Percentiles rank a stretch among this genome's conserved stretches.
Conservation (phyloP, 2,329 filamentous ascomycete species). For the Aspergillus piperis region DNA sequence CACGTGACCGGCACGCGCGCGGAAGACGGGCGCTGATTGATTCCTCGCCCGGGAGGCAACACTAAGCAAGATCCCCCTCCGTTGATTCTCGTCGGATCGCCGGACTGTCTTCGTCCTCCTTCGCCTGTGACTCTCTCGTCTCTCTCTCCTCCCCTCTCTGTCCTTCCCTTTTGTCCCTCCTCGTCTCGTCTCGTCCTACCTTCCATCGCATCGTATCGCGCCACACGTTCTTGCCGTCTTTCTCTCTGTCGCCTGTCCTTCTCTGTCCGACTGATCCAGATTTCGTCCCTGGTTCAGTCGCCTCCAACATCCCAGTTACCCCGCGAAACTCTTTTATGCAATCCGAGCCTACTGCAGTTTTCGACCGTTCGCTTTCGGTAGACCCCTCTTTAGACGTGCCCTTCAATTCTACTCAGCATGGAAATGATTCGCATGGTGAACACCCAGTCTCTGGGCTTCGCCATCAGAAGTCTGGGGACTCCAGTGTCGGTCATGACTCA, state of each 20-base stretch:
- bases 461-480: slow-evolving; percentile 42
- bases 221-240: slow-evolving; percentile 10
- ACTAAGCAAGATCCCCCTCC: slow-evolving; percentile 5
- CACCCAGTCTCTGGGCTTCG: slow-evolving; percentile 46
- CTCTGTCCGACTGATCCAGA: slow-evolving; percentile 52
- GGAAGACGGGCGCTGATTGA: slow-evolving; percentile 4
- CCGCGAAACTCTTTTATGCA: slow-evolving; percentile 62
- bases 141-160: not conserved
- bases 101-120: slow-evolving; percentile 11
- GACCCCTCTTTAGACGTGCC: slow-evolving; percentile 40
- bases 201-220: not conserved
- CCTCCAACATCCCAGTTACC: slow-evolving; percentile 32
- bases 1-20: slow-evolving; percentile 24
- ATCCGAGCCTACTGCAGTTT: slow-evolving; percentile 57
- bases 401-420: slow-evolving; percentile 58
- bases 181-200: slow-evolving; percentile 9
- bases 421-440: slow-evolving; percentile 52
- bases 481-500: slow-evolving; percentile 26
- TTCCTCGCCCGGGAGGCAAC: not conserved
- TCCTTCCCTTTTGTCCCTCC: not conserved
- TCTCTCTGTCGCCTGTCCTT: not conserved
- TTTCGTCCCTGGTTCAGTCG: slow-evolving; percentile 57
- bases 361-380: slow-evolving; percentile 47
- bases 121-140: slow-evolving; percentile 7
- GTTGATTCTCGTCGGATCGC: slow-evolving; percentile 6